Percentiles rank a stretch among this genome's conserved stretches.
These are phyloP conservation scores for Pichia rugopelliculosa DNA, from an alignment of 805 yeast species.

Conservation along the genomic window DNA sequence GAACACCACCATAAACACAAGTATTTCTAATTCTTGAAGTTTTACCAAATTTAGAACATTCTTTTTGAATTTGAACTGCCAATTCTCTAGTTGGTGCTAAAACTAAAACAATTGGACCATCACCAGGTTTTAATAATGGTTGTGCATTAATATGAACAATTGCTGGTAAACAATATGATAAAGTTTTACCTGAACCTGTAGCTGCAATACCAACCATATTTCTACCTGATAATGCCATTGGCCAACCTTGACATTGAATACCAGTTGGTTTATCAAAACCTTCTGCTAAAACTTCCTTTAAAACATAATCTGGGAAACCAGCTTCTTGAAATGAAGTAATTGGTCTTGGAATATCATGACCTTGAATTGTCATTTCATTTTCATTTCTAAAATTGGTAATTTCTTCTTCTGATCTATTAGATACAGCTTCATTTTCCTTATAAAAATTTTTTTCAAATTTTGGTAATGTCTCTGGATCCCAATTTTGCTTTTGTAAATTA, in stretches of 20 bases:
- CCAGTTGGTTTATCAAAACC: constrained; percentile 94
- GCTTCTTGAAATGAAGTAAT: constrained; percentile 91
- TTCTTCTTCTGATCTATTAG: constrained; percentile 67
- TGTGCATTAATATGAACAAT: constrained; percentile 98
- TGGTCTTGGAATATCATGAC: constrained; percentile 89
- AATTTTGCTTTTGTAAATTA: constrained; percentile 64
- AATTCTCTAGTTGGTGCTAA: constrained; percentile 98
- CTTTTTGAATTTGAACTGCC: constrained; percentile 95
- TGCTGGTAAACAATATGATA: constrained; percentile 93
- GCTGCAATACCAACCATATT: constrained; percentile 99
- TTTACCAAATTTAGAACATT: constrained; percentile 90
- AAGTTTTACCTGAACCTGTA: constrained; percentile 98
- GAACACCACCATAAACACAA: constrained; percentile 99
- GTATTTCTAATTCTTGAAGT: constrained; percentile 92
- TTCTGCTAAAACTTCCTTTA: constrained; percentile 79
- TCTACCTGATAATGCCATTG: constrained; percentile 98
- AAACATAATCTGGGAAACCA: constrained; percentile 93
- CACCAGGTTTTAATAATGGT: constrained; percentile 87
- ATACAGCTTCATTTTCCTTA: constrained; percentile 73
- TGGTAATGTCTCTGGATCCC: constrained; percentile 73
- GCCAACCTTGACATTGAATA: constrained; percentile 99
- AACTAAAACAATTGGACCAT: constrained; percentile 94
- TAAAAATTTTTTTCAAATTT: constrained; percentile 94
- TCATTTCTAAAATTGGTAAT: constrained; percentile 69
- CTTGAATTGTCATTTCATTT: constrained; percentile 79